Conservation (phyloP, 2,329 filamentous ascomycete genomes). For the Aureobasidium namibiae region DNA sequence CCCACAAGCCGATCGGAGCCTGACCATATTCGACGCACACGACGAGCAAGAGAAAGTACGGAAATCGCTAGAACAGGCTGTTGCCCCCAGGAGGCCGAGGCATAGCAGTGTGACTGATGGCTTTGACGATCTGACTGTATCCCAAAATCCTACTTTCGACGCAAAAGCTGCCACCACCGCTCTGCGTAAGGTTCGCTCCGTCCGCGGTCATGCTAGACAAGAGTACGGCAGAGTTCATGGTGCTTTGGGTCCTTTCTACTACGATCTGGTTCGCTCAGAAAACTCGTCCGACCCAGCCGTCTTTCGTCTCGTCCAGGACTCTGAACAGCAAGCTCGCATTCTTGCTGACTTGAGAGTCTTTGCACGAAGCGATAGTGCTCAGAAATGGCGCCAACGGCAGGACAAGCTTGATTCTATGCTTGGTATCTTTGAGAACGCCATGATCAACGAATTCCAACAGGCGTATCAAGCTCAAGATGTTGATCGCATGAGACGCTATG, state of each 20-base stretch:
- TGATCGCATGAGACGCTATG: slow-evolving; percentile 81
- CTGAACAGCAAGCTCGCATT: slow-evolving; percentile 85
- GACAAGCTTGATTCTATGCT: slow-evolving; percentile 67
- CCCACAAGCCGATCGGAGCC: slow-evolving; percentile 31
- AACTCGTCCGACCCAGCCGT: slow-evolving; percentile 73
- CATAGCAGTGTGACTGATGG: slow-evolving; percentile 51
- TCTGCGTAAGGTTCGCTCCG: slow-evolving; percentile 63
- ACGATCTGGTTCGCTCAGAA: slow-evolving; percentile 64
- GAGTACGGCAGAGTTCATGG: slow-evolving; percentile 89
- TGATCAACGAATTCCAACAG: slow-evolving; percentile 84
- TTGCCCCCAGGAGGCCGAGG: slow-evolving; percentile 14
- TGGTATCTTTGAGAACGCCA: slow-evolving; percentile 80
- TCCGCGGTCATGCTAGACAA: slow-evolving; percentile 74
- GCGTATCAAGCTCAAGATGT: slow-evolving; percentile 85
- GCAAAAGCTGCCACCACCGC: slow-evolving; percentile 52
- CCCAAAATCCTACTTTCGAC: slow-evolving; percentile 23
- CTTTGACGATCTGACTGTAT: slow-evolving; percentile 68
- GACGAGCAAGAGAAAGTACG: slow-evolving; percentile 55
- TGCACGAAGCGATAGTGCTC: slow-evolving; percentile 68
- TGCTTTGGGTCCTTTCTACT: slow-evolving; percentile 82
- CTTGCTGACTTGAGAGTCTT: slow-evolving; percentile 73
- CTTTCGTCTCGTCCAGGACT: slow-evolving; percentile 79
- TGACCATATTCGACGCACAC: slow-evolving; percentile 67
- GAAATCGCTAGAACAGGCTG: slow-evolving; percentile 28
- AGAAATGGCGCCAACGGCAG: slow-evolving; percentile 63